Conservation (phyloP, 768 basidiomycete species). For the Fomitopsis pulvina region DNA sequence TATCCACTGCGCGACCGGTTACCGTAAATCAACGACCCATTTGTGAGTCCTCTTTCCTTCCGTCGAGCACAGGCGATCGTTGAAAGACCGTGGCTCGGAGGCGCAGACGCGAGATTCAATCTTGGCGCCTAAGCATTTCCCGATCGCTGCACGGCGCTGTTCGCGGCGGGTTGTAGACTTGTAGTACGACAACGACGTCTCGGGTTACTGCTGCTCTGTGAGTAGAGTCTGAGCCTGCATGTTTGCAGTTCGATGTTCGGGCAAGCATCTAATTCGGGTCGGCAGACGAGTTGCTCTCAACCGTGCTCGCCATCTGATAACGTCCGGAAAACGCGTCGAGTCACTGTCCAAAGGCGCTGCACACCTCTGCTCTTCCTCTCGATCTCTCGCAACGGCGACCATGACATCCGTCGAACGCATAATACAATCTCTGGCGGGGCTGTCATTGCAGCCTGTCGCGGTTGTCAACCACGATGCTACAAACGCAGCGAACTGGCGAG, state of each 20-base stretch:
- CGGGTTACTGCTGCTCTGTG: no score
- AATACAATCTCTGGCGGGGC: slow-evolving; percentile 37
- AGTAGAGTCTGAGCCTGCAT: slow-evolving; percentile 1
- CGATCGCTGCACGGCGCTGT: no score
- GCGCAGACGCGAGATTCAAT: no score
- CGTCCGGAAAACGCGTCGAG: slow-evolving; percentile 17
- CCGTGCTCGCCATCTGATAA: slow-evolving; percentile 19
- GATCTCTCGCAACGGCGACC: slow-evolving; percentile 14
- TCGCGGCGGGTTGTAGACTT: no score
- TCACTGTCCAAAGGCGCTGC: slow-evolving; percentile 17
- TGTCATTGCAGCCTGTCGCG: slow-evolving; percentile 50
- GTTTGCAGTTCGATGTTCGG: background rate
- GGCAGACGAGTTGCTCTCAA: background rate
- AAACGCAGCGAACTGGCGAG: slow-evolving; percentile 69
- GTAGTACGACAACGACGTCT: no score
- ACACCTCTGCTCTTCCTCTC: background rate
- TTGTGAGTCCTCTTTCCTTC: no score
- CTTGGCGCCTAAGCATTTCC: no score
- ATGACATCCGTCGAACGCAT: slow-evolving; percentile 32
- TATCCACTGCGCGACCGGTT: no score
- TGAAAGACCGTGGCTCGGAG: no score
- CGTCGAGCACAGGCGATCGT: no score
- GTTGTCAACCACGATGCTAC: slow-evolving; percentile 53
- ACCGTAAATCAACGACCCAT: no score
- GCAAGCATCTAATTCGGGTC: background rate